Conservation (phyloP, 257 asterid genomes). For the Ligustrum vulgare region DNA sequence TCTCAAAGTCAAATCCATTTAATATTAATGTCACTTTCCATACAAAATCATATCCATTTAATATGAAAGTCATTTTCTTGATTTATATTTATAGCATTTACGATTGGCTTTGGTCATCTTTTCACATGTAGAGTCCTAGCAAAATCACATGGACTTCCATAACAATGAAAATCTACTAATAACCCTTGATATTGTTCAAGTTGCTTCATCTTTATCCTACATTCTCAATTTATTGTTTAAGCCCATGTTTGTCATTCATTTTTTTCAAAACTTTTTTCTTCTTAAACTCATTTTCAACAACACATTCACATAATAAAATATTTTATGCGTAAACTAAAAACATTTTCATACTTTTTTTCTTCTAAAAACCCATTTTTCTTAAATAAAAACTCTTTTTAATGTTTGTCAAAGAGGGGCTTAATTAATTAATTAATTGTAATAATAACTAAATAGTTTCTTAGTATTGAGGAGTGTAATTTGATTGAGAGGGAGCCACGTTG, state of each 20-base stretch:
- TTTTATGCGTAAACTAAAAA: no score
- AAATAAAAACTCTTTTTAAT: no score
- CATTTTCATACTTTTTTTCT: no score
- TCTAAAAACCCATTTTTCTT: no score
- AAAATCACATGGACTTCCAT: conserved; percentile 41
- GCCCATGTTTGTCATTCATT: no score
- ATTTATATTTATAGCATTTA: background rate
- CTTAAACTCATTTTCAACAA: no score
- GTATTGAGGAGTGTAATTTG: background rate
- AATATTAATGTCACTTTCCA: background rate
- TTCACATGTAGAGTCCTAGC: conserved; percentile 37
- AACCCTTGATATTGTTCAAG: background rate
- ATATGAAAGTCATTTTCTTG: background rate
- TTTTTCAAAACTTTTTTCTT: no score
- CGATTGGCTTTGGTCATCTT: background rate
- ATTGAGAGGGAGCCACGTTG: conserved; percentile 52
- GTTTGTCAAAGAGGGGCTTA: no score
- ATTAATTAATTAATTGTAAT: no score
- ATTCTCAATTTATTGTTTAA: no score
- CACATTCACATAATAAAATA: no score
- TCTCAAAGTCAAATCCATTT: background rate
- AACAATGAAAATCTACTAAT: conserved; percentile 1
- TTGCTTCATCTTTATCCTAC: background rate
- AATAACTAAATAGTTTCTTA: background rate
- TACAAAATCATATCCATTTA: background rate